Evolutionary conservation across 164 flowering plant genomes (phyloP), one percentile per base, ranked within the genome.

Genomic region (Magnolia officinalis): DNA sequence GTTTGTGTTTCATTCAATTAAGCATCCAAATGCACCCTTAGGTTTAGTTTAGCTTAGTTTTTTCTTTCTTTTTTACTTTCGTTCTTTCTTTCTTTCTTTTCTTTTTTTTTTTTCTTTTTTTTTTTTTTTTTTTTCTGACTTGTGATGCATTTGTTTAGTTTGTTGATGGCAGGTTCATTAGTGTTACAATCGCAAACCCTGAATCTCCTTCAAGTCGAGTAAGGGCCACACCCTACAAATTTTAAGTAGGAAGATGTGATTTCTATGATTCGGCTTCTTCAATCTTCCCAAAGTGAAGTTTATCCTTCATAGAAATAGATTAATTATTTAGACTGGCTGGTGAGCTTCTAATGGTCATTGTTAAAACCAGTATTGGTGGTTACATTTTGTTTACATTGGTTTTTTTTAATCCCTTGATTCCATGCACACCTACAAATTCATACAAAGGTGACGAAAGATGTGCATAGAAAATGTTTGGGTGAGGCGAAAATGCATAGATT

Each of bases 161-260:
- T 71, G 73, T 84, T 63, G 80, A 77, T 67, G 88, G 86, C 73
- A 84, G 85, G 79, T 84, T 86, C 67, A 51, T 86, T 63, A 58
- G 6, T 78, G 88, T 84, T 79, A 67, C 73, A 11, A 76, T 82
- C 20, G 86, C 88, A 51, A 81, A 64, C 74, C 82, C 82, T 66
- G 85, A 82, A 55, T 73, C 88, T 72, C 80, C 79, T 71, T 75
- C 81, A 65, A 73, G 71, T 76, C 76, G 67, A 20, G 73, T 61
- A 49, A 84, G 72, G 78, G 66, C 75, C 50, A 76, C 65, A 6
- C 81, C 82, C 0, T 81, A 74, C 73, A 78, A 78, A 68, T 86
- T 86, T 70, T 84, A 75, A 74, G n/a, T 45, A 67, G 65, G 68
- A 74, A 13, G 10, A 16, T 37, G 71, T 16, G 71, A 69, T 24